Percentiles rank a stretch among this genome's conserved stretches.
These are phyloP conservation scores for Cucurbita moschata DNA, from an alignment of 306 rosid genomes.

Conservation along the genomic window DNA sequence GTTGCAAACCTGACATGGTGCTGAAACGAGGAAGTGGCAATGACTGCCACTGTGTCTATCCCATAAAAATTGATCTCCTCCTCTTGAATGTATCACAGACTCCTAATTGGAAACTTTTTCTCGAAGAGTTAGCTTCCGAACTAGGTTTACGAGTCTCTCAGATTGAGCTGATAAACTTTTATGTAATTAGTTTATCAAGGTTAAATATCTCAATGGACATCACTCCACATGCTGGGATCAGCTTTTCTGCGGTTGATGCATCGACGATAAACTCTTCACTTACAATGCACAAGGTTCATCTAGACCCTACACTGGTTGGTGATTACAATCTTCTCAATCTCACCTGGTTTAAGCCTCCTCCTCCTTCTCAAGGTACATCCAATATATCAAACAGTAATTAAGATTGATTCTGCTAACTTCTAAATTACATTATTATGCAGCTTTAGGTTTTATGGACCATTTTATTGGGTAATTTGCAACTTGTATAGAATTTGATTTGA, in stretches of 20 bases:
- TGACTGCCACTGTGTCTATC: conserved; percentile 75
- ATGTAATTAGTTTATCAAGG: conserved; percentile 38
- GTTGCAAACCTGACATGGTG: conserved; percentile 71
- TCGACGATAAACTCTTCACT: conserved; percentile 60
- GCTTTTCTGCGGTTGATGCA: conserved; percentile 60
- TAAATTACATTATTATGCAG: neutral
- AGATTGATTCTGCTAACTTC: neutral
- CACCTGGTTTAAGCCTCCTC: conserved; percentile 77
- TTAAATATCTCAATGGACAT: conserved; percentile 86
- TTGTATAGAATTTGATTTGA: neutral
- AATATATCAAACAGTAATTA: neutral
- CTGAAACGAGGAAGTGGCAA: conserved; percentile 48
- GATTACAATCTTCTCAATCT: conserved; percentile 68
- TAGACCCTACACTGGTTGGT: conserved; percentile 54
- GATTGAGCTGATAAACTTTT: conserved; percentile 69
- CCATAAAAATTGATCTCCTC: conserved; percentile 79
- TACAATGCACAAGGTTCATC: conserved; percentile 46
- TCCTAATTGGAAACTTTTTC: conserved; percentile 48
- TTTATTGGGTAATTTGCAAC: neutral
- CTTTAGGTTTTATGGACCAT: neutral
- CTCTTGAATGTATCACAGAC: conserved; percentile 73
- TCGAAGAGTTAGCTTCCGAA: conserved; percentile 48
- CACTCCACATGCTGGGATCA: conserved; percentile 50
- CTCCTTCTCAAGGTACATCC: conserved; percentile 58
- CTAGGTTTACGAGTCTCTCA: conserved; percentile 50